These are phyloP conservation scores for Oryza meridionalis DNA, from an alignment of 176 grass and related monocot species.

Conservation along the genomic window DNA sequence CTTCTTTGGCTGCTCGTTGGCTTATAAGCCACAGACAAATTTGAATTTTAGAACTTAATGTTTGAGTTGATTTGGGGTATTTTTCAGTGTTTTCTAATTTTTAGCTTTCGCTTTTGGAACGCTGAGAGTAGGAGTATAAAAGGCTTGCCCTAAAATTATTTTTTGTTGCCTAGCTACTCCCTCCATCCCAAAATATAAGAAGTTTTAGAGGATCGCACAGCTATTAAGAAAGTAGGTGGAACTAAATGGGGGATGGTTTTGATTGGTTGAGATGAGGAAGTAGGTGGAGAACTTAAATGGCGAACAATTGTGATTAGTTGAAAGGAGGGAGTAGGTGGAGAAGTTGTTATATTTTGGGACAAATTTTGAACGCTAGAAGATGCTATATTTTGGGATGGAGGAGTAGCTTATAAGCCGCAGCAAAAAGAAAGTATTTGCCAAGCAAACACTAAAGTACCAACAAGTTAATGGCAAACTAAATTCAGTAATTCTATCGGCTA, in stretches of 20 bases:
- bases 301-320: too few relatives aligned
- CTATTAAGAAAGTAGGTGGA: too few relatives aligned
- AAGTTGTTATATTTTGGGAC: too few relatives aligned
- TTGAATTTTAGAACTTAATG: neutral
- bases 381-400: too few relatives aligned
- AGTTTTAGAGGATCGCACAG: too few relatives aligned
- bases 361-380: too few relatives aligned
- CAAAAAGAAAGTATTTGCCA: neutral
- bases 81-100: neutral
- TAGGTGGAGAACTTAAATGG: too few relatives aligned
- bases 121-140: neutral
- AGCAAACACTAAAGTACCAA: neutral
- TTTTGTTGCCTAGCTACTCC: neutral
- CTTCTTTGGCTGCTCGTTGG: neutral
- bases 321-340: too few relatives aligned
- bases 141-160: neutral
- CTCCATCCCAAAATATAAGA: too few relatives aligned
- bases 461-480: neutral
- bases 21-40: neutral
- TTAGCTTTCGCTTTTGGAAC: neutral
- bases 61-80: neutral
- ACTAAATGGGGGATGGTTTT: too few relatives aligned
- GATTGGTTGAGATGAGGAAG: too few relatives aligned
- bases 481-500: conserved; percentile 21
- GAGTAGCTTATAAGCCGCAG: too few relatives aligned